Evolutionary conservation across 768 basidiomycete genomes (phyloP), one percentile per base, ranked within the genome.

Genomic region (Mycena galopus): DNA sequence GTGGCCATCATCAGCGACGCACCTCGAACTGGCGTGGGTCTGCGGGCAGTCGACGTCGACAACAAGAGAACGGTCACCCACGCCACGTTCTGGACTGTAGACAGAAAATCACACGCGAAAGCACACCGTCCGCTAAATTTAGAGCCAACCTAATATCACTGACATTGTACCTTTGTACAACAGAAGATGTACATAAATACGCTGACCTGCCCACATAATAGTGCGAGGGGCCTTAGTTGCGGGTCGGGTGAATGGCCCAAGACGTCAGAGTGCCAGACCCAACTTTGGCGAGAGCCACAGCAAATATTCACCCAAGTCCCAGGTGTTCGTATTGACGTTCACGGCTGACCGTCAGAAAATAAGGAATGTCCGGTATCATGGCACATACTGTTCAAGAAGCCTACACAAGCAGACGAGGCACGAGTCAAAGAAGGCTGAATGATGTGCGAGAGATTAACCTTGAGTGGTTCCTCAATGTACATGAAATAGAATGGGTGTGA

Each of bases 391-490:
- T 75, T 76, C 53, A 76, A 35, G 63, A 82, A 81, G 8, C 73
- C 77, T 1, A 82, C 73, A 5, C 6, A 7, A 39, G 3, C 9
- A 16, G 17, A 39, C 6, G 10, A 51, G 50, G 25, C 50, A 51
- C 11, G n/a, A 51, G 19, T 51, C 2, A 25, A 51, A 25, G 44
- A 23, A 12, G 25, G 25, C 11, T 51, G 5, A 23, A 6, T 25
- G 7, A 4, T 51, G 23, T 7, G 8, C 19, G 23, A 51, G 44
- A 51, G 25, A 51, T 12, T 27, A 12, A 51, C 50, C 50, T 1
- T 82, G 73, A 8, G 81, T 80, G 1, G 81, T 50, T 83, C 80
- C 4, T 80, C 77, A 53, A 83, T 81, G 74, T 82, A 82, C 37
- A 79, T 77, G 5, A 79, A 74, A 33, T 81, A 77, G 78, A 77